phyloP scores from a whole-genome alignment of 192 early-diverging fungal species.

The Backusella australiensis region DNA sequence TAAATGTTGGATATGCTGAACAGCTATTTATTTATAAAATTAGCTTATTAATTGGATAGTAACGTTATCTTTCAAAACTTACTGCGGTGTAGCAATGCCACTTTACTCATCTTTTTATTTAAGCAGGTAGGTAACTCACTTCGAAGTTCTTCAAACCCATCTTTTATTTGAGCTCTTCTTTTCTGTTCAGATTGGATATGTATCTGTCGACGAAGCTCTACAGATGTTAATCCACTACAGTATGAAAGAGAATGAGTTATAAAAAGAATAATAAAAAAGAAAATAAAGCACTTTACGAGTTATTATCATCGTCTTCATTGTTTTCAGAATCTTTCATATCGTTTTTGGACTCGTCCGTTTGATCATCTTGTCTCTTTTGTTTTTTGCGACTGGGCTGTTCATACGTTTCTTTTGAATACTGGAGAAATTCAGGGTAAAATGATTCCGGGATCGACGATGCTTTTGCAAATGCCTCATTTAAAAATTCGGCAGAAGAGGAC shows the following conservation, averaged over 20 bases:
- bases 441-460: conserved; percentile 34
- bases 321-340: background rate
- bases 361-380: background rate
- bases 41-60: background rate
- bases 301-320: conserved; percentile 14
- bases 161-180: conserved; percentile 39
- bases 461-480: conserved; percentile 33
- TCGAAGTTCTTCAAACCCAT: conserved; percentile 38
- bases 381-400: conserved; percentile 24
- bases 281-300: background rate
- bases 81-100: conserved; percentile 37
- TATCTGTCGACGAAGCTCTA: conserved; percentile 36
- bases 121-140: conserved; percentile 32
- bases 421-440: conserved; percentile 35
- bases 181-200: conserved; percentile 43
- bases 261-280: background rate
- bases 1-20: conserved; percentile 44
- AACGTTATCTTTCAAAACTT: conserved; percentile 5
- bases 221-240: conserved; percentile 13
- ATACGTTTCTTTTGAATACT: conserved; percentile 35
- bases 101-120: conserved; percentile 42
- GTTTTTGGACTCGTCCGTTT: background rate
- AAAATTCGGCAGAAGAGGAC: conserved; percentile 27
- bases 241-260: background rate
- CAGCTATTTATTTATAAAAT: conserved; percentile 18